These are phyloP conservation scores for Syncephalastrum contaminatum DNA, from an alignment of 371 early-diverging fungal genomes.

Conservation along the genomic window DNA sequence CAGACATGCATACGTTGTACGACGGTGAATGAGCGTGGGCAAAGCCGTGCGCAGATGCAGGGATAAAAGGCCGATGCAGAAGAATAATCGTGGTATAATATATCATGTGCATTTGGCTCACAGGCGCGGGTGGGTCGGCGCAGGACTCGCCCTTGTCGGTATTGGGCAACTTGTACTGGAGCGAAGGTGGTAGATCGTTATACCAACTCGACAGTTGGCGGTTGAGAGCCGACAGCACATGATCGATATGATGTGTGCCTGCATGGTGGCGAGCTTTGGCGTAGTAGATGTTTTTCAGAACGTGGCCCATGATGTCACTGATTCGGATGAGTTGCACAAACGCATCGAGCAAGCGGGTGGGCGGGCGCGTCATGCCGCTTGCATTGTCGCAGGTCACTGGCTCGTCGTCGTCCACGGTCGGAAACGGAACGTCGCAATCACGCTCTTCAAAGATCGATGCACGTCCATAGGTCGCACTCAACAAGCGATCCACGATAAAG, in stretches of 20 bases:
- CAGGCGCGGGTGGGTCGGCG: conserved; percentile 18
- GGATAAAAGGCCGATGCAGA: conserved; percentile 45
- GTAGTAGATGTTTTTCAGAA: conserved; percentile 46
- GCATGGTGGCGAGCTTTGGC: conserved; percentile 34
- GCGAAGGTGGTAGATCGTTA: conserved; percentile 34
- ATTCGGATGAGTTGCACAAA: conserved; percentile 39
- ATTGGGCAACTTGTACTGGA: conserved; percentile 35
- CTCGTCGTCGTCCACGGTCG: conserved; percentile 43
- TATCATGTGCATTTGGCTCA: conserved; percentile 47
- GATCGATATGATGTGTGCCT: conserved; percentile 26
- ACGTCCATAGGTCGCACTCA: conserved; percentile 42
- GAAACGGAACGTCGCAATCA: conserved; percentile 49
- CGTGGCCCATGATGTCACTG: conserved; percentile 44
- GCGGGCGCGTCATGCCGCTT: conserved; percentile 14
- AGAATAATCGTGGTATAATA: conserved; percentile 44
- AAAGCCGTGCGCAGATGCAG: conserved; percentile 15
- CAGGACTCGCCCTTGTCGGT: conserved; percentile 4
- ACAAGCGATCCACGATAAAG: conserved; percentile 44
- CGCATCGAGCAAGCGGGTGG: conserved; percentile 27
- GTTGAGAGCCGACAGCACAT: conserved; percentile 37
- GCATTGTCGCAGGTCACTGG: conserved; percentile 11
- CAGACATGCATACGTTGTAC: conserved; percentile 39
- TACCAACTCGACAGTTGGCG: conserved; percentile 46
- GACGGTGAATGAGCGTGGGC: conserved; percentile 21
- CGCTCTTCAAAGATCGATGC: conserved; percentile 42